Evolutionary conservation across 257 asterid genomes (phyloP), one percentile per base, ranked within the genome.

Genomic region (Salvia splendens): DNA sequence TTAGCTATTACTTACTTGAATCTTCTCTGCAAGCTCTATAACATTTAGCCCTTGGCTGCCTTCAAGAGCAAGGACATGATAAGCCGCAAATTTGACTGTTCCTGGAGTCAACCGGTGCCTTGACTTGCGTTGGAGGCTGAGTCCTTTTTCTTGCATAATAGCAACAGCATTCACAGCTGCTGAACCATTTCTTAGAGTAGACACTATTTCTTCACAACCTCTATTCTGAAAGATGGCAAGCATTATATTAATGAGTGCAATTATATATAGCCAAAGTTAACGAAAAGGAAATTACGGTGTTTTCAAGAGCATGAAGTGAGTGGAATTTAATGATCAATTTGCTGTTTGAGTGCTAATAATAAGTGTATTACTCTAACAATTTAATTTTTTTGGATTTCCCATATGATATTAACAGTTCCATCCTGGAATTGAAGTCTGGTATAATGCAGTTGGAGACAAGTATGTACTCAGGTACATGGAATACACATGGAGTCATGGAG

Each of bases 11-110:
- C 64, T 68, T 80, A 94, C 99, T 88, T 94, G 99, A 80, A 94
- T 94, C 84, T 88, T 91, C 61, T 94, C 98, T 3, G 99, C 99
- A 53, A 94, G 86, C 58, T 94, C 99, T 65, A 91, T 81, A 51
- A 94, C 99, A 67, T 89, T 91, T 60, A 94, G 75, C 58, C 99
- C 99, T 78, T 84, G 87, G 89, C 92, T 88, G 72, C 98, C 99
- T 77, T 91, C 99, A 33, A 94, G 95, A 74, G 99, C 96, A 75
- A 94, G 99, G 66, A 94, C 96, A 80, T 94, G 99, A 74, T 94
- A 94, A 54, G 99, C 99, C 77, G 99, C 99, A 86, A 91, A 94
- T 73, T 94, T 94, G 56, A 94, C 98, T 15, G 99, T 94, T 78
- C 99, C 99, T 5, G 99, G 99, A 55, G 99, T 94, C 75, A 94